phyloP scores from a whole-genome alignment of 176 grass and related monocot genomes.

The Saccharum officinarum region DNA sequence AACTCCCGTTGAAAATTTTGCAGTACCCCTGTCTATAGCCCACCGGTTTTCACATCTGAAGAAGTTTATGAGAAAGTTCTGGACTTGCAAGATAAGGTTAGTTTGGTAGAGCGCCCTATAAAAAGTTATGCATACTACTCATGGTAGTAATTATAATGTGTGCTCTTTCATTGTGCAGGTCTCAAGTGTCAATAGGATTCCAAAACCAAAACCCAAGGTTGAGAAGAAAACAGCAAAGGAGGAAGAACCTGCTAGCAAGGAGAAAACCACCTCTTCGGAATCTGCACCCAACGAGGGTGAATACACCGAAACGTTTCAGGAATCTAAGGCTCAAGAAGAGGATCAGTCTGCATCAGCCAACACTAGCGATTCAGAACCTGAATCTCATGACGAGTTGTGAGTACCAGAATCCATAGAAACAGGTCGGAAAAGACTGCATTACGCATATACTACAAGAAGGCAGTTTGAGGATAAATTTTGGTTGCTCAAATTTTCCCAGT shows the following conservation, averaged over 20 bases:
- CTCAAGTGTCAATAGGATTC: slow-evolving; percentile 83
- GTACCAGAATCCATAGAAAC: slow-evolving; percentile 1
- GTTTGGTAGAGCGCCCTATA: slow-evolving; percentile 18
- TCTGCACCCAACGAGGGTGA: slow-evolving; percentile 43
- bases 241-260: slow-evolving; percentile 58
- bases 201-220: slow-evolving; percentile 94
- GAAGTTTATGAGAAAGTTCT: slow-evolving; percentile 74
- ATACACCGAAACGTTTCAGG: slow-evolving; percentile 19
- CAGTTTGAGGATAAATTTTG: slow-evolving; percentile 4
- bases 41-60: slow-evolving; percentile 82
- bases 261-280: slow-evolving; percentile 42
- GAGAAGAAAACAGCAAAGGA: slow-evolving; percentile 86
- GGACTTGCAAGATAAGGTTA: slow-evolving; percentile 82
- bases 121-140: neutral
- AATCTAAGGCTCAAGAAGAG: slow-evolving; percentile 39
- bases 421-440: neutral
- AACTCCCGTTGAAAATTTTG: slow-evolving; percentile 27
- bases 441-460: slow-evolving; percentile 21
- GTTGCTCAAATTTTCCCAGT: slow-evolving; percentile 36
- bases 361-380: slow-evolving; percentile 51
- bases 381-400: slow-evolving; percentile 90
- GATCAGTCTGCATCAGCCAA: slow-evolving; percentile 38
- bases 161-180: slow-evolving; percentile 48
- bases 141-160: neutral
- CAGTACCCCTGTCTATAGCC: slow-evolving; percentile 59